Evolutionary conservation across 169 alveolate genomes (phyloP).

Genomic region (Cryptosporidium baileyi): DNA sequence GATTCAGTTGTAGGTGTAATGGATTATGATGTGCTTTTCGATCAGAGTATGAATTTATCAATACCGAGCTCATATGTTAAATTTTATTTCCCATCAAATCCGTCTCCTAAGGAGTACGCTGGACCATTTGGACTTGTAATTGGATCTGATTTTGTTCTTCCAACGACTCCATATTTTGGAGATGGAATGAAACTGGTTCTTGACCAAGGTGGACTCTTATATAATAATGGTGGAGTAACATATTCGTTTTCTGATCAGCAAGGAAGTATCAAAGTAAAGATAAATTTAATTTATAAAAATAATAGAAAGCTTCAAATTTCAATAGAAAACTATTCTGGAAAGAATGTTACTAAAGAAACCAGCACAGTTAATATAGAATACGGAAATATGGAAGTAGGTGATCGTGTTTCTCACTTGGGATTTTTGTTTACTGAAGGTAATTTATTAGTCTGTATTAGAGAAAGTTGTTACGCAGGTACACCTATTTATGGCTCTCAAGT

Average conservation of each 20-base stretch:
- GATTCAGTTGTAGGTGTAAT: conserved; percentile 31
- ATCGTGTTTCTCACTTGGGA: no score
- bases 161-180: background rate
- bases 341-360: no score
- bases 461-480: conserved; percentile 1
- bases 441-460: conserved; percentile 9
- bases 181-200: conserved; percentile 21
- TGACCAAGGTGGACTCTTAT: background rate
- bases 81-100: background rate
- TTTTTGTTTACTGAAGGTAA: conserved; percentile 17
- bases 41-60: conserved; percentile 5
- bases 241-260: background rate
- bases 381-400: background rate
- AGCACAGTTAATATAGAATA: background rate
- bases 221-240: background rate
- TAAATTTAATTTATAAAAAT: background rate
- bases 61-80: background rate
- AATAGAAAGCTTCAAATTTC: background rate
- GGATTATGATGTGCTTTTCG: conserved; percentile 17
- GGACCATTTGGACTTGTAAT: background rate
- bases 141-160: background rate
- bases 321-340: no score
- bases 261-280: background rate
- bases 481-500: background rate
- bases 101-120: background rate